phyloP scores from a whole-genome alignment of 345 rosid species.

The Pistacia vera region DNA sequence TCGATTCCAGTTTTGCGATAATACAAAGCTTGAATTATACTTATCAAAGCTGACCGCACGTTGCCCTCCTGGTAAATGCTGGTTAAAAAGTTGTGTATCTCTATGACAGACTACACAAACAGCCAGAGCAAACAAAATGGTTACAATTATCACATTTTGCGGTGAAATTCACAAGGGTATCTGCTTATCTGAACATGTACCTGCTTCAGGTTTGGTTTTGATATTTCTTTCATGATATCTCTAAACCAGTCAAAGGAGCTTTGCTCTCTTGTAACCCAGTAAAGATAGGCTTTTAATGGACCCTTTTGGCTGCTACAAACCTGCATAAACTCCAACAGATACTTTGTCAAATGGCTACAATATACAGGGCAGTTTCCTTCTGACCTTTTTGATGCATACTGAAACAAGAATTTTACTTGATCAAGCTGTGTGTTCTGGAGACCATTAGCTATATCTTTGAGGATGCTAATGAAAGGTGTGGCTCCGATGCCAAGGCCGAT shows the following conservation, averaged over 20 bases:
- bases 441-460: conserved; percentile 38
- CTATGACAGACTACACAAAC: conserved; percentile 35
- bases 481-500: conserved; percentile 67
- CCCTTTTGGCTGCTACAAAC: conserved; percentile 22
- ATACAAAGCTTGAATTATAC: conserved; percentile 42
- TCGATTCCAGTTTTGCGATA: conserved; percentile 42
- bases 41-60: conserved; percentile 45
- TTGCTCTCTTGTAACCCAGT: conserved; percentile 70
- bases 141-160: neutral
- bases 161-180: neutral
- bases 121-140: neutral
- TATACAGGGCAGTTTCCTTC: neutral
- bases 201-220: conserved; percentile 35
- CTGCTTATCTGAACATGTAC: conserved; percentile 17
- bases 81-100: conserved; percentile 50
- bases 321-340: conserved; percentile 20
- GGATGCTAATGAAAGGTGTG: conserved; percentile 65
- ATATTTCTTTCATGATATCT: conserved; percentile 38
- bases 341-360: conserved; percentile 5
- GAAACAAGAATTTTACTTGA: conserved; percentile 3
- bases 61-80: conserved; percentile 49
- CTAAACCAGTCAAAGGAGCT: conserved; percentile 62
- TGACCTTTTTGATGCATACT: neutral
- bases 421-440: conserved; percentile 8
- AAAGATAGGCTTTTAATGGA: conserved; percentile 55